Evolutionary conservation across 345 rosid genomes (phyloP).

Genomic region (Syzygium aromaticum): DNA sequence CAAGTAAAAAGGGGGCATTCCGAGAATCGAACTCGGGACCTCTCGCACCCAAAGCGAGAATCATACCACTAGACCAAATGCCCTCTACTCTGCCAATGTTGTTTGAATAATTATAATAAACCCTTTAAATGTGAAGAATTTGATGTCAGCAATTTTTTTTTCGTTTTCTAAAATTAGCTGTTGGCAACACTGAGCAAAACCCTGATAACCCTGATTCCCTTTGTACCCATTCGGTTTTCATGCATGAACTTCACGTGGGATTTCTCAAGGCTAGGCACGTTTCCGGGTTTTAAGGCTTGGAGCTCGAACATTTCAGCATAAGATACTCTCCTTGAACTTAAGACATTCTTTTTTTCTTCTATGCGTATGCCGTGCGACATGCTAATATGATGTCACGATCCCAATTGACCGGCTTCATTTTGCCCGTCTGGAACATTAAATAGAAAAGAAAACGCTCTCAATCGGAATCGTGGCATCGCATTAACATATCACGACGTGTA

Average conservation of each 20-base stretch:
- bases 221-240: not conserved
- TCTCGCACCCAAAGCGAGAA: constrained; percentile 97
- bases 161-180: not conserved
- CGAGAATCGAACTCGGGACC: constrained; percentile 91
- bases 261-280: not conserved
- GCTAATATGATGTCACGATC: rapidly evolving
- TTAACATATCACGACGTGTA: too few species aligned
- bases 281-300: not conserved
- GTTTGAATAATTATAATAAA: rapidly evolving
- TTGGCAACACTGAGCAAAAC: not conserved
- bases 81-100: rapidly evolving
- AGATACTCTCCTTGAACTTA: not conserved
- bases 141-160: not conserved
- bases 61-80: constrained; percentile 96
- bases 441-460: not conserved
- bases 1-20: constrained; percentile 41
- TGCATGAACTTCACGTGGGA: not conserved
- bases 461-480: not conserved
- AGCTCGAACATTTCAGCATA: not conserved
- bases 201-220: not conserved
- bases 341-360: not conserved
- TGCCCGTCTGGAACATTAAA: not conserved
- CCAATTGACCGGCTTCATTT: not conserved
- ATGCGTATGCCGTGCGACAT: rapidly evolving
- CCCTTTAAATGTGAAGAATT: not conserved